A percentile compares a stretch with the other conserved stretches of the same genome.
Conservation (phyloP, 2,329 filamentous ascomycete genomes). For the Neonectria sp. region DNA sequence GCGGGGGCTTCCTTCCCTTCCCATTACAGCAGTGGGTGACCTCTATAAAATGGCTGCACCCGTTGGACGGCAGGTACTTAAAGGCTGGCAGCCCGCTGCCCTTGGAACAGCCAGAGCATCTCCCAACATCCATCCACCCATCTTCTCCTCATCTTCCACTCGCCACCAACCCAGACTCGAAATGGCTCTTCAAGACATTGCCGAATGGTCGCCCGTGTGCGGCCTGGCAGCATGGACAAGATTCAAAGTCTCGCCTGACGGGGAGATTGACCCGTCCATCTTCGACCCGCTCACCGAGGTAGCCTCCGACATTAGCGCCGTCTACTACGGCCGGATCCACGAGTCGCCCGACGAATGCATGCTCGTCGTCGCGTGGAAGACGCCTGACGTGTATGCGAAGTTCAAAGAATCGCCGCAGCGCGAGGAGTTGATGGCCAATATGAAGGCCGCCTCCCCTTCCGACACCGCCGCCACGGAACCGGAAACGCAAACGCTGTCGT, state of each 20-base stretch:
- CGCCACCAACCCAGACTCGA: slow-evolving; percentile 1
- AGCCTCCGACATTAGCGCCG: not conserved
- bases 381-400: not conserved
- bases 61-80: slow-evolving; percentile 2
- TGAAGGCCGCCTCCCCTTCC: not conserved
- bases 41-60: not conserved
- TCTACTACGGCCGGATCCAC: slow-evolving; percentile 6
- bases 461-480: slow-evolving; percentile 2
- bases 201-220: slow-evolving; percentile 2
- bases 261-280: slow-evolving; percentile 5
- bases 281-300: slow-evolving; percentile 12
- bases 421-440: slow-evolving; percentile 18
- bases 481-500: slow-evolving; percentile 10
- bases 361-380: slow-evolving; percentile 15
- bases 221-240: slow-evolving; percentile 15
- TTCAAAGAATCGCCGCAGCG: slow-evolving; percentile 18
- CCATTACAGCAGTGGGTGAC: not conserved
- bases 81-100: slow-evolving; percentile 1
- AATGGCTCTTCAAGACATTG: not conserved
- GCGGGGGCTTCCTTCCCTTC: not conserved
- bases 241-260: slow-evolving; percentile 4
- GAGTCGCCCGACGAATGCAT: slow-evolving; percentile 20
- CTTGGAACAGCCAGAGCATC: slow-evolving; percentile 3
- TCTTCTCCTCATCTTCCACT: slow-evolving; percentile 4
- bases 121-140: slow-evolving; percentile 3